phyloP scores from a whole-genome alignment of 2,329 filamentous ascomycete genomes.

The Myotisia sp. region DNA sequence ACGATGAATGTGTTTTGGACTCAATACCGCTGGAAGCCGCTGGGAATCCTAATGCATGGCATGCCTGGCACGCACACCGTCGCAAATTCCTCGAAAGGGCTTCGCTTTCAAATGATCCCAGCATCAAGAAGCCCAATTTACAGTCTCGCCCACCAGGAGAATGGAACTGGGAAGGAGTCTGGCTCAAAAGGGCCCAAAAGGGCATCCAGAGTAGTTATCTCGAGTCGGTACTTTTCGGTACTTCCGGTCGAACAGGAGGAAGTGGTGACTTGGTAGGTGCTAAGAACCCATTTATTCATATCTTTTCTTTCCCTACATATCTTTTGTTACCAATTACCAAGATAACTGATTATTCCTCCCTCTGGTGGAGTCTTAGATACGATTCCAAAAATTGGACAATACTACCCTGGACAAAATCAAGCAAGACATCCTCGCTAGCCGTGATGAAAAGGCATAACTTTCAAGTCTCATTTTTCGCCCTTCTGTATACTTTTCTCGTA shows the following conservation, averaged over 20 bases:
- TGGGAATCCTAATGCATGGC: conserved; percentile 83
- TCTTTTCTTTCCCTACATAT: neutral
- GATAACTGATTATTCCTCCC: no score
- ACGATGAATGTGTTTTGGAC: conserved; percentile 62
- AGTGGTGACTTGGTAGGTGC: conserved; percentile 58
- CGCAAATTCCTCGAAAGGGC: conserved; percentile 14
- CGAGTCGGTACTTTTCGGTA: conserved; percentile 65
- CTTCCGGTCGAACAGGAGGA: conserved; percentile 33
- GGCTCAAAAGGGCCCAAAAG: conserved; percentile 76
- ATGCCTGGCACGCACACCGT: conserved; percentile 72
- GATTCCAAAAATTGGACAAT: conserved; percentile 26
- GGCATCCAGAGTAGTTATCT: conserved; percentile 63
- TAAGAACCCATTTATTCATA: neutral
- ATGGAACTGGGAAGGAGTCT: conserved; percentile 97
- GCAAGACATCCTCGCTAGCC: conserved; percentile 22
- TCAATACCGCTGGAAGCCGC: conserved; percentile 65
- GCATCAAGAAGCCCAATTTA: conserved; percentile 32
- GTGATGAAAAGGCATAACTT: conserved; percentile 4
- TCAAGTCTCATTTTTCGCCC: neutral
- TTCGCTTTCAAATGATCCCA: neutral
- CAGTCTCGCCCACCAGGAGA: conserved; percentile 52
- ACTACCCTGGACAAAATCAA: conserved; percentile 22
- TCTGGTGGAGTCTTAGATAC: no score
- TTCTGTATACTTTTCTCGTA: neutral
- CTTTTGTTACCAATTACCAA: conserved; percentile 1